Conservation (phyloP, 345 rosid genomes). For the Combretum micranthum region DNA sequence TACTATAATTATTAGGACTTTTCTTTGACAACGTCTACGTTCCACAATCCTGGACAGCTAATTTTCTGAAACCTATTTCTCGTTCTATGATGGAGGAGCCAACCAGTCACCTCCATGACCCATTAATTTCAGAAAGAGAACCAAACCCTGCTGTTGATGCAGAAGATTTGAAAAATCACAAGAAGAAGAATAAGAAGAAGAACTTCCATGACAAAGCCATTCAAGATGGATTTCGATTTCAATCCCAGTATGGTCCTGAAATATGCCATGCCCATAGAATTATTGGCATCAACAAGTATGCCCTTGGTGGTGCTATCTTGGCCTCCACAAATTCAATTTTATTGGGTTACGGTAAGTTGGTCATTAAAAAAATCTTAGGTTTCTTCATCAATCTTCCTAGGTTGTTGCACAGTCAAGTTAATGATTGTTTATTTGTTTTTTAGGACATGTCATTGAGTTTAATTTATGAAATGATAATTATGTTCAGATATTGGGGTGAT, state of each 20-base stretch:
- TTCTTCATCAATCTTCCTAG: no score
- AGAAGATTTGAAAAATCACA: no score
- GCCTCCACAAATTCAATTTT: constrained; percentile 65
- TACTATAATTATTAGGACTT: no score
- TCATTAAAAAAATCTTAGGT: neutral
- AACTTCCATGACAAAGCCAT: neutral
- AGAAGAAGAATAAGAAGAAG: neutral
- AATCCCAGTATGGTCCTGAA: neutral
- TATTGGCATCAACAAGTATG: constrained; percentile 31
- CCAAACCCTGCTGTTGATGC: no score
- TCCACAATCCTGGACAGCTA: no score
- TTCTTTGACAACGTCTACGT: no score
- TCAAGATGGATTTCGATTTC: neutral
- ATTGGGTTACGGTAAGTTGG: constrained; percentile 57
- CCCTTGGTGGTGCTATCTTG: constrained; percentile 56
- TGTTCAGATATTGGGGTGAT: constrained; percentile 62
- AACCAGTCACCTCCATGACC: no score
- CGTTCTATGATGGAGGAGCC: no score
- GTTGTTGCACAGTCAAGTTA: no score
- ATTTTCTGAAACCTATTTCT: neutral
- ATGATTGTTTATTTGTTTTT: neutral
- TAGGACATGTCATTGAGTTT: neutral
- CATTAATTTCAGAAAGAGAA: no score
- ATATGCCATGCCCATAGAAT: neutral
- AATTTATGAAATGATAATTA: neutral